These are phyloP conservation scores for Euphorbia peplus DNA, from an alignment of 345 rosid genomes.

Conservation along the genomic window DNA sequence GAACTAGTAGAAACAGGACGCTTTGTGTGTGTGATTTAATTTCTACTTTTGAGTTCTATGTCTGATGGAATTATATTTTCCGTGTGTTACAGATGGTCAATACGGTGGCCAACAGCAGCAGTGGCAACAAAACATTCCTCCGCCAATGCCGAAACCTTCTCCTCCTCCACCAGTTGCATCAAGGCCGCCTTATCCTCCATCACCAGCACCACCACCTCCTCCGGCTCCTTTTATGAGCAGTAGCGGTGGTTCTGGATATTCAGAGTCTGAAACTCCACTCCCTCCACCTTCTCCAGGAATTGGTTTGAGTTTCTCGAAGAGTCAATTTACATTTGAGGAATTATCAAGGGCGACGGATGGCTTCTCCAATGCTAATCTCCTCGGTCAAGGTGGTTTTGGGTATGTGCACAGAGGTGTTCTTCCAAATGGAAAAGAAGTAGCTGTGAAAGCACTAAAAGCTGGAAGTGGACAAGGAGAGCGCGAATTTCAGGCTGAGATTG, in stretches of 20 bases:
- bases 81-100: slow-evolving; percentile 39
- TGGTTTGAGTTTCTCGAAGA: slow-evolving; percentile 57
- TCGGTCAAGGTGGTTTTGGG: slow-evolving; percentile 35
- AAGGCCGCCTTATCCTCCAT: slow-evolving; percentile 16
- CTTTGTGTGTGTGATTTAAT: neutral
- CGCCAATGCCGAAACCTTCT: slow-evolving; percentile 18
- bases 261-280: slow-evolving; percentile 48
- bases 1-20: neutral
- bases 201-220: slow-evolving; percentile 25
- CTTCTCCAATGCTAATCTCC: slow-evolving; percentile 31
- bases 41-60: neutral
- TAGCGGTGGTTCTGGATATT: slow-evolving; percentile 66
- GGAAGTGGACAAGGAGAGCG: slow-evolving; percentile 36
- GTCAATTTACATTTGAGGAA: slow-evolving; percentile 32
- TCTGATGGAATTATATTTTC: slow-evolving; percentile 12
- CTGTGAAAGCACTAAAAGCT: slow-evolving; percentile 26
- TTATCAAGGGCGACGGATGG: slow-evolving; percentile 30
- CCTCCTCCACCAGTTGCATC: slow-evolving; percentile 29
- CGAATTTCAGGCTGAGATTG: slow-evolving; percentile 30
- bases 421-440: slow-evolving; percentile 31
- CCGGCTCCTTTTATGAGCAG: slow-evolving; percentile 38
- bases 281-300: slow-evolving; percentile 64
- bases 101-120: slow-evolving; percentile 47
- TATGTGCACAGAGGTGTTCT: slow-evolving; percentile 32
- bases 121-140: slow-evolving; percentile 60